phyloP scores from a whole-genome alignment of 768 basidiomycete genomes.

The Auricularia auricula-judae region DNA sequence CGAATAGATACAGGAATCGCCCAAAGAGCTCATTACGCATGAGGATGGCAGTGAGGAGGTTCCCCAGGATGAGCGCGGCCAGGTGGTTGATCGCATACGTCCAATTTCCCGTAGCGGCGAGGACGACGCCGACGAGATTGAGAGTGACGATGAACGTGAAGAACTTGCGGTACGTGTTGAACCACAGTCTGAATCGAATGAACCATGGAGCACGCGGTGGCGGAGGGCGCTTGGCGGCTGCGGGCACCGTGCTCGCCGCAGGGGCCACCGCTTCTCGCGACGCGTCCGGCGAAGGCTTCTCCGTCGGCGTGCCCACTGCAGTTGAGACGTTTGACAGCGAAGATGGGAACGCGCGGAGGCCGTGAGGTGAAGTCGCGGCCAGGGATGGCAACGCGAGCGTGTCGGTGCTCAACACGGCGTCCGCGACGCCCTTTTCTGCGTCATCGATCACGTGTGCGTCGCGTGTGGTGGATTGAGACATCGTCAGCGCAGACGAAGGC shows the following conservation, averaged over 20 bases:
- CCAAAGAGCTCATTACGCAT: constrained; percentile 34
- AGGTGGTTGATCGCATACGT: constrained; percentile 25
- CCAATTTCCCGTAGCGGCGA: constrained; percentile 23
- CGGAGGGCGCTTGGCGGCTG: not conserved
- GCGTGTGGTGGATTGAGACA: not conserved
- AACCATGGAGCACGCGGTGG: not conserved
- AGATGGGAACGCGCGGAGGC: not conserved
- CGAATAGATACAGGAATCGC: constrained; percentile 24
- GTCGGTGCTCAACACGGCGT: not conserved
- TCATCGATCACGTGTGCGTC: constrained; percentile 1
- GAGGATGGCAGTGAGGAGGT: constrained; percentile 29
- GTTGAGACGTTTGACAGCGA: not conserved
- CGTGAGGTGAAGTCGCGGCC: not conserved
- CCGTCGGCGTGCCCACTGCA: not conserved
- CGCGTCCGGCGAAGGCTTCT: not conserved
- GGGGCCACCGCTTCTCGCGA: not conserved
- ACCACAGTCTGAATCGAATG: constrained; percentile 5
- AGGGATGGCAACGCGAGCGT: not conserved
- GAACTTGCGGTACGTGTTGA: constrained; percentile 9
- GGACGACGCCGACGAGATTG: constrained; percentile 22
- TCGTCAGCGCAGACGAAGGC: not conserved
- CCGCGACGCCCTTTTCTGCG: constrained; percentile 2
- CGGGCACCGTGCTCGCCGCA: not conserved
- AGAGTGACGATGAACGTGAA: constrained; percentile 19
- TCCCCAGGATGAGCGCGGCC: constrained; percentile 29